A percentile compares a stretch with the other conserved stretches of the same genome.
Conservation (phyloP, 495 filamentous ascomycete genomes). For the Neurospora tetraspora region DNA sequence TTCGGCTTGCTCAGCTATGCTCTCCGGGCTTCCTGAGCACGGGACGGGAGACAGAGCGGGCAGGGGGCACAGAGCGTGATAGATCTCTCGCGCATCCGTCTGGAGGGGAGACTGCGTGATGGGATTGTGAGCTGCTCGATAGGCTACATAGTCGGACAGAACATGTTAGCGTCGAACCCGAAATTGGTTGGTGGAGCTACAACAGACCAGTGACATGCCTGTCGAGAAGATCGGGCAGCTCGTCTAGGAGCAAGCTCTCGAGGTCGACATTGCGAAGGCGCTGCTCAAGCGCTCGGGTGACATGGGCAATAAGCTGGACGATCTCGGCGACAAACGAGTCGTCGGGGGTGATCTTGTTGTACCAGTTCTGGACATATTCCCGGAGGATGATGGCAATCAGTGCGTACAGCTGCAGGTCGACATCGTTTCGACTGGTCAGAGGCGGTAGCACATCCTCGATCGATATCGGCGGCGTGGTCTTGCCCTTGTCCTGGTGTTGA, state of each 20-base stretch:
- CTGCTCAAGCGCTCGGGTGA: constrained; percentile 77
- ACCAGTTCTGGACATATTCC: constrained; percentile 89
- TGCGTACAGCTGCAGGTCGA: constrained; percentile 87
- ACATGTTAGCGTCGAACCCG: neutral
- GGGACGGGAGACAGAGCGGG: constrained; percentile 72
- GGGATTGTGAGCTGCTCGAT: constrained; percentile 42
- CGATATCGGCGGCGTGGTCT: constrained; percentile 23
- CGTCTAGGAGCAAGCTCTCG: constrained; percentile 75
- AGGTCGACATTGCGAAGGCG: constrained; percentile 73
- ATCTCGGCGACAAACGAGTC: constrained; percentile 78
- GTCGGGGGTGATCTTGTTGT: constrained; percentile 82
- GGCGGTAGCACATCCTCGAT: constrained; percentile 79
- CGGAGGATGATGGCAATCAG: constrained; percentile 78
- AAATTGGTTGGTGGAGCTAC: neutral
- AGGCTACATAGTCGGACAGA: constrained; percentile 30
- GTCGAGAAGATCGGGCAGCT: constrained; percentile 73
- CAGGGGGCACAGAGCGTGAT: constrained; percentile 74
- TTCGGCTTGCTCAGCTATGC: constrained; percentile 48
- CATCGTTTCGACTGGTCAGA: constrained; percentile 82
- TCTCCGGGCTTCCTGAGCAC: constrained; percentile 37
- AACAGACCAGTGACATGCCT: constrained; percentile 68
- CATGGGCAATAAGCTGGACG: constrained; percentile 80
- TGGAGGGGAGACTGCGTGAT: constrained; percentile 44
- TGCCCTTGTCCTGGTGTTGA: constrained; percentile 37
- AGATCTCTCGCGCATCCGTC: constrained; percentile 55